phyloP scores from a whole-genome alignment of 495 filamentous ascomycete genomes.

The Neurospora sublineolata region DNA sequence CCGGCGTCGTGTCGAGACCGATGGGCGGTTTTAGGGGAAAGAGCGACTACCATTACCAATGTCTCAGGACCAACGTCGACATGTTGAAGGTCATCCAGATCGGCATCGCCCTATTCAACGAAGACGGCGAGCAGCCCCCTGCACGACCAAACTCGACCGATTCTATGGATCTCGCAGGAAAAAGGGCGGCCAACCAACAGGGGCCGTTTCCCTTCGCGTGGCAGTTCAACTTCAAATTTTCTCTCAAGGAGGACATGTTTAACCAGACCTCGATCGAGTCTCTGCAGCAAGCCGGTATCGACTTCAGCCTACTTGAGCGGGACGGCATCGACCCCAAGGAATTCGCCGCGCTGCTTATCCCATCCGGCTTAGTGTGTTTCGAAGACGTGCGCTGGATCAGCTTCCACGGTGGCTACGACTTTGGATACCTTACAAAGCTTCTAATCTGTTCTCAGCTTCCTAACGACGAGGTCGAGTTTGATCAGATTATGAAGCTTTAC shows the following conservation, averaged over 20 bases:
- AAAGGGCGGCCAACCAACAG: constrained; percentile 34
- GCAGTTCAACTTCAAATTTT: constrained; percentile 99
- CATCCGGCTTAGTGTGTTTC: constrained; percentile 79
- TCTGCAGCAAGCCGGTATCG: constrained; percentile 73
- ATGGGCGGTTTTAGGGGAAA: constrained; percentile 90
- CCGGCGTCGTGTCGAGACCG: constrained; percentile 85
- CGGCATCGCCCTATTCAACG: constrained; percentile 81
- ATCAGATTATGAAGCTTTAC: constrained; percentile 71
- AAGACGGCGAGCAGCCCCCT: constrained; percentile 75
- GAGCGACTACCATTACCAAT: constrained; percentile 97
- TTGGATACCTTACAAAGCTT: constrained; percentile 91
- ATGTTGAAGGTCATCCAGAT: constrained; percentile 94
- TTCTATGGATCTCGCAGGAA: constrained; percentile 35
- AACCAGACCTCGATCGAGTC: constrained; percentile 84
- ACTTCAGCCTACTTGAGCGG: constrained; percentile 69
- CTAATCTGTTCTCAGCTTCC: constrained; percentile 70
- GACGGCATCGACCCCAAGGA: constrained; percentile 85
- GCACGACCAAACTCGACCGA: constrained; percentile 47
- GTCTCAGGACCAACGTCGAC: constrained; percentile 91
- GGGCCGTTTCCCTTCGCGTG: constrained; percentile 75
- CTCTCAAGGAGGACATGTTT: constrained; percentile 90
- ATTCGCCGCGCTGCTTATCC: constrained; percentile 81
- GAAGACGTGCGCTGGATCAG: constrained; percentile 90
- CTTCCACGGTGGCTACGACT: constrained; percentile 98
- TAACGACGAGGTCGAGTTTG: constrained; percentile 77